Evolutionary conservation across 345 rosid species (phyloP).

Genomic region (Erucastrum elatum): DNA sequence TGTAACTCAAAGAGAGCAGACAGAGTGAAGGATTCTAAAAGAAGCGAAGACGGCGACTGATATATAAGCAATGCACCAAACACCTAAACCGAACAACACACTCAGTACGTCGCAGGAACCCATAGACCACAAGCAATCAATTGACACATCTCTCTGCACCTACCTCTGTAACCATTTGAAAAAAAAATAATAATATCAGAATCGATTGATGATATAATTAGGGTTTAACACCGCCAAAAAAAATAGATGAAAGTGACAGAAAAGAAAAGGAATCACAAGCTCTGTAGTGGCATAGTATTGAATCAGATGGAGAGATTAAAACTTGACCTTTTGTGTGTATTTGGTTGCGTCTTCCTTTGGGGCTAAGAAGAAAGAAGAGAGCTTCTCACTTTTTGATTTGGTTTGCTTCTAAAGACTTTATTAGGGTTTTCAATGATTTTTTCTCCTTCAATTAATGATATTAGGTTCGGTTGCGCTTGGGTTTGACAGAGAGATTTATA

Average conservation of each 20-base stretch:
- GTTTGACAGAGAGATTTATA: no score
- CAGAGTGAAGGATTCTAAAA: slow-evolving; percentile 52
- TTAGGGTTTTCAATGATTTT: slow-evolving; percentile 9
- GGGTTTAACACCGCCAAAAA: background rate
- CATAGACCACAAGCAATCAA: slow-evolving; percentile 49
- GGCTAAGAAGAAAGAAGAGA: background rate
- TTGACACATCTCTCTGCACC: slow-evolving; percentile 39
- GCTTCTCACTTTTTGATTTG: background rate
- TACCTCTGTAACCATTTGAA: background rate
- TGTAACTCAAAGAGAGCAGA: slow-evolving; percentile 44
- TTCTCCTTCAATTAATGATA: background rate
- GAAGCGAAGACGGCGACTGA: slow-evolving; percentile 67
- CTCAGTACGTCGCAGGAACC: slow-evolving; percentile 52
- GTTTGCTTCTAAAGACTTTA: slow-evolving; percentile 7
- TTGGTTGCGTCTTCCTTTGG: background rate
- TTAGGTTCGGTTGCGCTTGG: no score
- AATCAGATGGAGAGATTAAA: background rate
- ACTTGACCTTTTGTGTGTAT: slow-evolving; percentile 1
- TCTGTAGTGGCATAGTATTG: background rate
- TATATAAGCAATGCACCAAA: slow-evolving; percentile 86
- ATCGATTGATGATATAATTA: background rate
- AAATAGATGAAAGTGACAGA: background rate
- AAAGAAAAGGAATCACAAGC: background rate
- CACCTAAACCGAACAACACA: slow-evolving; percentile 59
- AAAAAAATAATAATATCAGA: background rate